Conservation (phyloP, 2,329 filamentous ascomycete species). For the Beauveria sp. region DNA sequence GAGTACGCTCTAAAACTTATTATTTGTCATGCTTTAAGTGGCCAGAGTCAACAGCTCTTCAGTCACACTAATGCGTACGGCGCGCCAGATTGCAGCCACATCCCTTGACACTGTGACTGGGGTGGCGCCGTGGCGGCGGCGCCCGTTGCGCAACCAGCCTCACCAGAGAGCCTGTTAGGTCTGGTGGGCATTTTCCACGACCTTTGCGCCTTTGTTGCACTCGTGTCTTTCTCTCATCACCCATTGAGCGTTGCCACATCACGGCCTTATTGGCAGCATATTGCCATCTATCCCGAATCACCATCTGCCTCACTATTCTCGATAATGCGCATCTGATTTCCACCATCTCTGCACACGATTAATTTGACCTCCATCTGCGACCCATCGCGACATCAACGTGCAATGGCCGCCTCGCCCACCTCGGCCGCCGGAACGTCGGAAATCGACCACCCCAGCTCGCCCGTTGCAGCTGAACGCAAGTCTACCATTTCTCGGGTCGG, state of each 20-base stretch:
- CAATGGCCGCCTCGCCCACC: conserved; percentile 34
- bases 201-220: neutral
- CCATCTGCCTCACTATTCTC: neutral
- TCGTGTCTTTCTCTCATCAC: neutral
- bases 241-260: conserved; percentile 4
- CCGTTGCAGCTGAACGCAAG: conserved; percentile 33
- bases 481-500: conserved; percentile 38
- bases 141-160: neutral
- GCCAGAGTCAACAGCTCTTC: neutral
- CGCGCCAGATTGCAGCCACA: conserved; percentile 8
- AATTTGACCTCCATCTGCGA: conserved; percentile 2
- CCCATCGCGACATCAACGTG: conserved; percentile 5
- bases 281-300: neutral
- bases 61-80: neutral
- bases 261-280: neutral
- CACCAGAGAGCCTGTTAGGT: neutral
- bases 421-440: conserved; percentile 37
- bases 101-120: neutral
- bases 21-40: neutral
- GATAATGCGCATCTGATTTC: conserved; percentile 6
- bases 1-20: too few relatives aligned
- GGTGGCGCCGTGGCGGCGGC: neutral
- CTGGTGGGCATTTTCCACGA: conserved; percentile 4
- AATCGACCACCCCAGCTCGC: conserved; percentile 39
- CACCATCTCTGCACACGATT: conserved; percentile 1